These are phyloP conservation scores for Xerocomellus intermedius DNA, from an alignment of 768 basidiomycete genomes.

Conservation along the genomic window DNA sequence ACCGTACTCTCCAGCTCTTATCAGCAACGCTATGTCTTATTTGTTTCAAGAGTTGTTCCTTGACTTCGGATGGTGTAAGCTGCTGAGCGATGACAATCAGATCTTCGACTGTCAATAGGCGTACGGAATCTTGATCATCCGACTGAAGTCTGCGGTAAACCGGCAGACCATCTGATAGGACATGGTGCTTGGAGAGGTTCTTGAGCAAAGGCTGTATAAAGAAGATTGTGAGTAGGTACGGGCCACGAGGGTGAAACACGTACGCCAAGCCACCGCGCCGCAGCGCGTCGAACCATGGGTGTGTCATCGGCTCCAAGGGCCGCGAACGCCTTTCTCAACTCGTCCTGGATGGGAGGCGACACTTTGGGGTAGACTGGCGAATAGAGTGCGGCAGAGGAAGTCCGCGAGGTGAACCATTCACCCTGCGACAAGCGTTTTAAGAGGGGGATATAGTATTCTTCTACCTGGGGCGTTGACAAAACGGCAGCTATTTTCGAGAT, in stretches of 20 bases:
- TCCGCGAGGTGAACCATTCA: constrained; percentile 99
- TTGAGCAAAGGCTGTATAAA: constrained; percentile 67
- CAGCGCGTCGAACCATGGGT: constrained; percentile 96
- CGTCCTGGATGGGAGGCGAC: constrained; percentile 72
- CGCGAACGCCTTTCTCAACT: constrained; percentile 81
- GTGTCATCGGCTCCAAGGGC: constrained; percentile 90
- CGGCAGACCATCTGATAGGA: constrained; percentile 84
- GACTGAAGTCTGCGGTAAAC: constrained; percentile 91
- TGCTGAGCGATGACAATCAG: constrained; percentile 89
- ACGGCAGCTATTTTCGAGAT: constrained; percentile 85
- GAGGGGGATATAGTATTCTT: constrained; percentile 89
- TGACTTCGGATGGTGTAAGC: constrained; percentile 84
- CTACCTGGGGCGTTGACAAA: constrained; percentile 76
- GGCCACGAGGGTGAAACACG: constrained; percentile 33
- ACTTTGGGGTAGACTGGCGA: constrained; percentile 86
- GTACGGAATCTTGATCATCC: constrained; percentile 98
- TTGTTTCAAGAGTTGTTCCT: constrained; percentile 84
- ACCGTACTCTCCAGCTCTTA: constrained; percentile 98
- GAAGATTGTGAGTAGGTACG: constrained; percentile 10
- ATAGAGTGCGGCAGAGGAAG: constrained; percentile 92
- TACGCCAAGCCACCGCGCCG: constrained; percentile 95
- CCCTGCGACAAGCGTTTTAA: constrained; percentile 85
- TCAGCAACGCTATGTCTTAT: constrained; percentile 87
- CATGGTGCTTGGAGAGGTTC: constrained; percentile 74
- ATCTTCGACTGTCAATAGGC: constrained; percentile 92